Conservation (phyloP, 148 eudicot species). For the Simmondsia chinensis region DNA sequence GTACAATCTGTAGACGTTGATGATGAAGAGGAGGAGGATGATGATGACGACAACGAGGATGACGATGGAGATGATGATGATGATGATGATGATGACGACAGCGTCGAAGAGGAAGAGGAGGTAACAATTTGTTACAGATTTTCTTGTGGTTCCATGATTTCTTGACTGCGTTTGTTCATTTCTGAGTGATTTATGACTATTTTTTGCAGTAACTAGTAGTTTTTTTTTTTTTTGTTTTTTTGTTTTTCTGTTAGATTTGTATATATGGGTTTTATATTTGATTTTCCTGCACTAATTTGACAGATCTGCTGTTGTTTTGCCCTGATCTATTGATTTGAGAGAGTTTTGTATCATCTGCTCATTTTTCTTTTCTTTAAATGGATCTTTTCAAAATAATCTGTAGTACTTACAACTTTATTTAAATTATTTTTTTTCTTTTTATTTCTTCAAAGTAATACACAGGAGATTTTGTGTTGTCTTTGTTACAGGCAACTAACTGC, state of each 20-base stretch:
- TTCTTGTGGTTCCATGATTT: too few species aligned
- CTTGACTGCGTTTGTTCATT: too few species aligned
- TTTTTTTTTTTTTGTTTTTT: neutral
- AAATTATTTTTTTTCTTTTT: too few species aligned
- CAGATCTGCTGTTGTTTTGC: slow-evolving; percentile 5
- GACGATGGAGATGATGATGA: slow-evolving; percentile 40
- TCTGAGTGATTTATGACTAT: too few species aligned
- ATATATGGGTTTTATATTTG: neutral
- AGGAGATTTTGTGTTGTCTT: too few species aligned
- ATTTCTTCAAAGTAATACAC: too few species aligned
- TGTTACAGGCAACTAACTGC: too few species aligned
- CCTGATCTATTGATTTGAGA: slow-evolving; percentile 25
- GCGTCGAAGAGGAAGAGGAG: slow-evolving; percentile 27
- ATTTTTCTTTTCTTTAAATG: too few species aligned
- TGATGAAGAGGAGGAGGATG: slow-evolving; percentile 37
- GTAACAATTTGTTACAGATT: slow-evolving; percentile 23
- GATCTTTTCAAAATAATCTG: too few species aligned
- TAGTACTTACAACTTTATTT: too few species aligned
- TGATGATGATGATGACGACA: slow-evolving; percentile 38
- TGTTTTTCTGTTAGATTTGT: neutral
- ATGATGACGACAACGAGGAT: slow-evolving; percentile 37
- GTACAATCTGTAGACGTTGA: slow-evolving; percentile 26
- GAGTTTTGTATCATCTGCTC: too few species aligned
- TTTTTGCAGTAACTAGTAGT: neutral
- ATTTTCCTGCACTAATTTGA: neutral